Base-by-base conservation (phyloP, 306 rosid genomes). In the Hippophae tibetana region DNA sequence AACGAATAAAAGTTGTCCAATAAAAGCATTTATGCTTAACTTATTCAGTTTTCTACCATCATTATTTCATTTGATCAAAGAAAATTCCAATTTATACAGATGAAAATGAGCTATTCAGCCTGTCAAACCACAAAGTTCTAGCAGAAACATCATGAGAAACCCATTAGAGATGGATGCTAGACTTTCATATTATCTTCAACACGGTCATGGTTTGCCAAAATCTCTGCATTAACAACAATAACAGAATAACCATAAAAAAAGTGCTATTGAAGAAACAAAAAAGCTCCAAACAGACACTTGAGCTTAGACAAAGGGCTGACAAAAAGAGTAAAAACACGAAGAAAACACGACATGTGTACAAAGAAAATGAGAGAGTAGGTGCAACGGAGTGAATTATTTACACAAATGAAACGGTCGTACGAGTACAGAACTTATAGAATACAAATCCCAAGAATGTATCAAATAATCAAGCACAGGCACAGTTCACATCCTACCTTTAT, bases 401-500 rank as follows among this genome's bases (percentile, higher is more conserved):
- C 38, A 4, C 38, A 31, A 31, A 31, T 31, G 5, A 31, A 31
- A 4, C 47, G 13, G 58, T 56, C 7, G 49, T 44, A 46, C 6
- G 8, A 74, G 31, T 54, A 57, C 8, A 46, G 58, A 66, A 52
- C 44, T 68, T 18, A 40, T 47, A 64, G 54, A 64, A 40, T 49
- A 58, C 53, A 25, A 44, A 9, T 1, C n/a, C 13, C n/a, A 63
- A 27, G 27, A 40, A 18, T 10, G 46, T 31, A 46, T 40, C n/a
- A 25, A 6, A 40, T 13, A 38, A 40, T 9, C 23, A 40, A 48
- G 5, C 48, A 31, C 49, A 62, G 8, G 52, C 47, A 68, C 51
- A 63, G 68, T 48, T 68, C 54, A 58, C 56, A 42, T 58, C 79
- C 64, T 57, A 81, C 86, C 79, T 79, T 85, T 83, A 83, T 85